Percentiles rank a stretch among this genome's conserved stretches.
phyloP scores from a whole-genome alignment of 2,329 filamentous ascomycete species.

The Exserohilum turcica region DNA sequence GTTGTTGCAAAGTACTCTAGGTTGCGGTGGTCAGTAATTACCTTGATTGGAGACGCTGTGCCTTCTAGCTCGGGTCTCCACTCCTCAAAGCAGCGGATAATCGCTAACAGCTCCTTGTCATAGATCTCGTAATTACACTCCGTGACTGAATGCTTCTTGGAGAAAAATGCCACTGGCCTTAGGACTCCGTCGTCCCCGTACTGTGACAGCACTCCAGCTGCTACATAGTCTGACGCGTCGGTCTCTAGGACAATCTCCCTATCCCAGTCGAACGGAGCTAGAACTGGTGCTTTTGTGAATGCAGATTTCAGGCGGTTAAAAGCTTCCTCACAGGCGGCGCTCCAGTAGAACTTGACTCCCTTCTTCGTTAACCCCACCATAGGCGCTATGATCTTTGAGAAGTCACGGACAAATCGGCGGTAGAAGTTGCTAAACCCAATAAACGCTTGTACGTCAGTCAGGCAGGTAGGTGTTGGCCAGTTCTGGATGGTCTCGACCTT shows the following conservation, averaged over 20 bases:
- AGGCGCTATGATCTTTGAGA: background rate
- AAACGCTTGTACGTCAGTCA: background rate
- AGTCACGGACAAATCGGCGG: background rate
- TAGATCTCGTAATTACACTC: conserved; percentile 45
- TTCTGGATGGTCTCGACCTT: background rate
- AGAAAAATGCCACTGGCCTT: conserved; percentile 29
- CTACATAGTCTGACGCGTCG: conserved; percentile 8
- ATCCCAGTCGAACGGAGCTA: background rate
- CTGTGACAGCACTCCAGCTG: conserved; percentile 9
- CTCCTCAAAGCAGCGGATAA: conserved; percentile 34
- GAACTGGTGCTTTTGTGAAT: background rate
- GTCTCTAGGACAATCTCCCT: background rate
- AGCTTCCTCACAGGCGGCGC: background rate
- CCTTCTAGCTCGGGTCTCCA: conserved; percentile 18
- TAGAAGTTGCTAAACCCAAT: conserved; percentile 1
- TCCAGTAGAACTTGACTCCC: background rate
- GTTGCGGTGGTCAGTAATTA: conserved; percentile 38
- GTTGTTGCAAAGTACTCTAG: conserved; percentile 37
- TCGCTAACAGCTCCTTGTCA: conserved; percentile 46
- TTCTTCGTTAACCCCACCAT: background rate
- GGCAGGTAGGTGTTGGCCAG: background rate
- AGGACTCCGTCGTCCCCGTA: conserved; percentile 8
- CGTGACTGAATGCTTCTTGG: conserved; percentile 23
- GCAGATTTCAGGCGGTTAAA: background rate
- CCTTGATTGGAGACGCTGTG: conserved; percentile 23